Evolutionary conservation across 108 stramenopile genomes (phyloP), one percentile per base, ranked within the genome.

Genomic region (Cyclotella atomus): DNA sequence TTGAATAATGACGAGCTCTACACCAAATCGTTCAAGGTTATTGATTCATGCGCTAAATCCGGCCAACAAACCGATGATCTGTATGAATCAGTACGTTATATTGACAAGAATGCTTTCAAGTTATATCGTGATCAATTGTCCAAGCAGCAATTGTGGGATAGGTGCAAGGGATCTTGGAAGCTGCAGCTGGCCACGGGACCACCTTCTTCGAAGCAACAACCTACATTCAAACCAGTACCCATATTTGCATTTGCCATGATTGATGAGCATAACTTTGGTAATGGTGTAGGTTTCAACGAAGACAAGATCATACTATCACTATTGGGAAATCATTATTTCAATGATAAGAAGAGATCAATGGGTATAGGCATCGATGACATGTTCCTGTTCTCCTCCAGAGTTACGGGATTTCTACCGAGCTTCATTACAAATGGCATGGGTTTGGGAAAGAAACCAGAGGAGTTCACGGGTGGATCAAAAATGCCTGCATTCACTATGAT

Each of bases 221-320:
- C 59, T 15, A 73, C 75, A 20, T 88, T 88, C 68, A 88, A 88
- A 52, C 68, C 83, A 12, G 75, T 88, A 6, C 87, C 87, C 44
- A 85, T 88, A 36, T 88, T 88, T 71, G 87, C 87, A n/a, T 88
- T 69, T 75, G 87, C 87, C 14, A 76, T 85, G 80, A 73, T 88
- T 34, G 87, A 88, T 33, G 87, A 88, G 29, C 63, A 44, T 1
- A 77, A 70, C 32, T 88, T 88, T 78, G 87, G 87, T 29, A 88
- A 88, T 77, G 87, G 87, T 8, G 68, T 88, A 41, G 87, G 87
- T 24, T 44, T 82, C 20, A 82, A 78, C 50, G 52, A 77, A 45
- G 54, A 84, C 25, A 74, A 20, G 15, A 82, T 88, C 16, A 67
- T 84, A 52, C 60, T 88, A 6, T 85, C 85, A n/a, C 47, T 88